Base-by-base conservation (phyloP, 1,139 yeast genomes). In the Candida mesenterica region DNA sequence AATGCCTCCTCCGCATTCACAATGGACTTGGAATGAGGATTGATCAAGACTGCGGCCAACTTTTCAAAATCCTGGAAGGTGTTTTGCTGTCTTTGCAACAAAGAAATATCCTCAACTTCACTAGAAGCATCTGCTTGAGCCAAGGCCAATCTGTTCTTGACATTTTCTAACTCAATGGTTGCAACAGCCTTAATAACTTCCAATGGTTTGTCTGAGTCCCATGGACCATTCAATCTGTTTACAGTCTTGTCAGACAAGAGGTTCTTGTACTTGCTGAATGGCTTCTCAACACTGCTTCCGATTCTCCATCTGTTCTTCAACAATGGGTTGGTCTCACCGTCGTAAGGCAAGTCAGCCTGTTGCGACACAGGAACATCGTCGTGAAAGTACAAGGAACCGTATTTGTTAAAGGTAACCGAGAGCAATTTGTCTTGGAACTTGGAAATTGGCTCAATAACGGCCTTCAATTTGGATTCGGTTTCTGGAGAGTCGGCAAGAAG, bases 271-370 rank as follows among this genome's bases (percentile, higher is more conserved):
- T 82, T 84, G 73, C 89, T 82, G 56, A 82, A 86, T 12, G 78
- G 72, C 45, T 83, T 74, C 61, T 90, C 97, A 26, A 79, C 80
- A 28, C 88, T 77, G n/a, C 95, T 94, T 2, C 98, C 97, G 47
- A 92, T 80, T 56, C 84, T 76, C 94, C 95, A 90, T 65, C 95
- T 77, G 44, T 76, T 75, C 33, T 67, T 65, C 37, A 85, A 64
- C 20, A 58, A 60, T 18, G 68, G 65, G 36, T 79, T 67, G 22
- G 70, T 63, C 55, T 85, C 92, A 15, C 81, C 87, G 5, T 76
- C 79, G 47, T 83, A 84, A 3, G 95, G 86, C 24, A 62, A 44
- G 22, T 63, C 73, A 23, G 58, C 57, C 42, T 67, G 70, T 30
- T 67, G 61, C 2, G 53, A 50, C 17, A 60, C 62, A 24, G 59